Evolutionary conservation across 164 flowering plant species (phyloP).

Genomic region (Vitis amurensis): DNA sequence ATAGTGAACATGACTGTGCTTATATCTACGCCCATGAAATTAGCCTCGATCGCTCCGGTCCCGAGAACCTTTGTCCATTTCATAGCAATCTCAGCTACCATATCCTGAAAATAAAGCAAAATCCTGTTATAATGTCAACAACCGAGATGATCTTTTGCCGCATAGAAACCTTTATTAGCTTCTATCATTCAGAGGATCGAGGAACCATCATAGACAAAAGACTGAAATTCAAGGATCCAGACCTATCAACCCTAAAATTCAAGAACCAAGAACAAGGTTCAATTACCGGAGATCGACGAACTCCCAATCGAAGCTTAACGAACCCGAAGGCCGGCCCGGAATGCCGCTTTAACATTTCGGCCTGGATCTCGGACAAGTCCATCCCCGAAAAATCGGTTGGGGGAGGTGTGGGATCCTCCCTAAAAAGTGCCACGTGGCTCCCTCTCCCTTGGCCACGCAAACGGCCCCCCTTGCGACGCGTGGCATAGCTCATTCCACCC

Average conservation of each 20-base stretch:
- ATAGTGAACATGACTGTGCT: slow-evolving; percentile 84
- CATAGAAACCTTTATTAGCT: too few relatives aligned
- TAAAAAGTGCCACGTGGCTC: too few relatives aligned
- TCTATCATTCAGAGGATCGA: too few relatives aligned
- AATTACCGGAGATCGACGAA: slow-evolving; percentile 53
- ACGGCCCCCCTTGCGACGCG: too few relatives aligned
- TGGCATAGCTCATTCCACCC: too few relatives aligned
- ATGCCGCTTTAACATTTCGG: slow-evolving; percentile 65
- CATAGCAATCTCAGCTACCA: slow-evolving; percentile 69
- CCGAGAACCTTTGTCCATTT: slow-evolving; percentile 79
- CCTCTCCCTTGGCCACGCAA: too few relatives aligned
- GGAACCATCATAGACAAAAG: too few relatives aligned
- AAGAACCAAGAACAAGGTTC: too few relatives aligned
- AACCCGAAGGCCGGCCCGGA: slow-evolving; percentile 72
- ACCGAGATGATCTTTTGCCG: too few relatives aligned
- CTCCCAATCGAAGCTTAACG: slow-evolving; percentile 83
- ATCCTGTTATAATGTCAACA: neutral
- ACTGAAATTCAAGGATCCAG: too few relatives aligned
- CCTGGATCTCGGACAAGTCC: slow-evolving; percentile 51
- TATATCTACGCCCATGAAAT: slow-evolving; percentile 68
- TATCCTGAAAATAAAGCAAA: slow-evolving; percentile 47
- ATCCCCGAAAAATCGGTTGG: slow-evolving; percentile 51
- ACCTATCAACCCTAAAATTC: too few relatives aligned
- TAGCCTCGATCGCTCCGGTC: slow-evolving; percentile 65
- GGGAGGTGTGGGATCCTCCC: too few relatives aligned